Evolutionary conservation across 331 rosid genomes (phyloP).

Genomic region (Quercus tomentella): DNA sequence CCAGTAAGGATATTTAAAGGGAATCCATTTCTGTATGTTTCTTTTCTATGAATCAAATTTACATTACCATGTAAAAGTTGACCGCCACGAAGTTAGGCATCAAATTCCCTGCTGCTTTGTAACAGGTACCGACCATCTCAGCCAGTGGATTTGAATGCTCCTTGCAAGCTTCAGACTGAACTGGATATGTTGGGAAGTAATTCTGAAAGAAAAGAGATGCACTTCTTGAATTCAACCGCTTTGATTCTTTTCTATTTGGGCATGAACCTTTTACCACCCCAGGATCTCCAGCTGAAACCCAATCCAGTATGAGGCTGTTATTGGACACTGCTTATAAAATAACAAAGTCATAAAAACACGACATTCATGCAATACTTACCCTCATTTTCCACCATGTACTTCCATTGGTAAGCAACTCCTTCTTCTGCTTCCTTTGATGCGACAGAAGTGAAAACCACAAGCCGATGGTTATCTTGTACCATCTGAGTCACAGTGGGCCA

Average conservation of each 20-base stretch:
- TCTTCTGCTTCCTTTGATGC: conserved; percentile 87
- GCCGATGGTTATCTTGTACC: conserved; percentile 79
- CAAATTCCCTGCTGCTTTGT: conserved; percentile 78
- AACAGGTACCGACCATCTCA: conserved; percentile 80
- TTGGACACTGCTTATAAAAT: conserved; percentile 1
- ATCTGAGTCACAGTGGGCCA: conserved; percentile 91
- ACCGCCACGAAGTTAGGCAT: conserved; percentile 90
- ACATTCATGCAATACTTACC: conserved; percentile 41
- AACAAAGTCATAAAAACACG: neutral
- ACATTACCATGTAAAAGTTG: conserved; percentile 88
- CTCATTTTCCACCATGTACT: conserved; percentile 80
- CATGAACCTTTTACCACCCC: conserved; percentile 76
- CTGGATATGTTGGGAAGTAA: conserved; percentile 92
- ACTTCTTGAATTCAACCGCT: conserved; percentile 64
- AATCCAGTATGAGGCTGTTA: neutral
- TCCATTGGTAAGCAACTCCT: conserved; percentile 98
- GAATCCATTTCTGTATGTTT: neutral
- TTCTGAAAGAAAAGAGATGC: conserved; percentile 75
- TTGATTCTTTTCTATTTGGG: conserved; percentile 88
- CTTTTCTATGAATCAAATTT: neutral
- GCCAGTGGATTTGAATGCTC: conserved; percentile 92
- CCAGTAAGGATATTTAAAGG: conserved; percentile 19
- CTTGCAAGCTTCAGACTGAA: conserved; percentile 88
- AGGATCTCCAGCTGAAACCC: conserved; percentile 94
- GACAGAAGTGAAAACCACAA: conserved; percentile 88